Percentiles rank a stretch among this genome's conserved stretches.
phyloP scores from a whole-genome alignment of 1,139 yeast genomes.

The Chernovozyma sophiae-reginae region DNA sequence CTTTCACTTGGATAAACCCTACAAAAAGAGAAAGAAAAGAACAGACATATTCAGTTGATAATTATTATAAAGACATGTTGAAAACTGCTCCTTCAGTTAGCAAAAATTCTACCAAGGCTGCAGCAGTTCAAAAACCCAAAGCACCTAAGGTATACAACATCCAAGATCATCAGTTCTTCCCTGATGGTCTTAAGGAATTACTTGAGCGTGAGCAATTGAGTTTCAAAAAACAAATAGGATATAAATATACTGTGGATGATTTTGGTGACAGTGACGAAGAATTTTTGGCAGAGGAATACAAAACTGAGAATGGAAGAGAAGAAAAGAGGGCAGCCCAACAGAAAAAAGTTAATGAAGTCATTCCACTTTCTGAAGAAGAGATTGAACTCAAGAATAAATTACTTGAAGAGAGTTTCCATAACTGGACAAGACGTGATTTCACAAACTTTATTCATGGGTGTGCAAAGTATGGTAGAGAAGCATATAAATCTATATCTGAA shows the following conservation, averaged over 20 bases:
- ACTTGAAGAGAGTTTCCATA: slow-evolving; percentile 62
- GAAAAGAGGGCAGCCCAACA: slow-evolving; percentile 53
- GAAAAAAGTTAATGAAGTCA: slow-evolving; percentile 61
- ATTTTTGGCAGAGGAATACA: slow-evolving; percentile 49
- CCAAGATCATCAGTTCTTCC: slow-evolving; percentile 88
- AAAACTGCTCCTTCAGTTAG: slow-evolving; percentile 25
- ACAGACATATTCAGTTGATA: slow-evolving; percentile 81
- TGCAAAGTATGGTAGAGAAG: slow-evolving; percentile 74
- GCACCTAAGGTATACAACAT: slow-evolving; percentile 71
- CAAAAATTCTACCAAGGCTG: slow-evolving; percentile 15
- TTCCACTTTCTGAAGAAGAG: slow-evolving; percentile 77
- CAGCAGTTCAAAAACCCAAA: slow-evolving; percentile 49
- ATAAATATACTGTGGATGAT: slow-evolving; percentile 58
- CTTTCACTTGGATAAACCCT: slow-evolving; percentile 78
- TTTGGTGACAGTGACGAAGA: slow-evolving; percentile 53
- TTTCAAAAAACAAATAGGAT: slow-evolving; percentile 69
- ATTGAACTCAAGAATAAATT: slow-evolving; percentile 56
- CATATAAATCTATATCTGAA: slow-evolving; percentile 55
- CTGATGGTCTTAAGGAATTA: slow-evolving; percentile 57
- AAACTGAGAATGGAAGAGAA: slow-evolving; percentile 32
- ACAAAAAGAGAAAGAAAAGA: slow-evolving; percentile 88
- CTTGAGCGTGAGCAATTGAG: slow-evolving; percentile 77
- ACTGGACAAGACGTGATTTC: slow-evolving; percentile 88
- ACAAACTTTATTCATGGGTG: slow-evolving; percentile 77
- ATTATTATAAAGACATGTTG: slow-evolving; percentile 78